Conservation (phyloP, 306 rosid genomes). For the Dalbergia cochinchinensis region DNA sequence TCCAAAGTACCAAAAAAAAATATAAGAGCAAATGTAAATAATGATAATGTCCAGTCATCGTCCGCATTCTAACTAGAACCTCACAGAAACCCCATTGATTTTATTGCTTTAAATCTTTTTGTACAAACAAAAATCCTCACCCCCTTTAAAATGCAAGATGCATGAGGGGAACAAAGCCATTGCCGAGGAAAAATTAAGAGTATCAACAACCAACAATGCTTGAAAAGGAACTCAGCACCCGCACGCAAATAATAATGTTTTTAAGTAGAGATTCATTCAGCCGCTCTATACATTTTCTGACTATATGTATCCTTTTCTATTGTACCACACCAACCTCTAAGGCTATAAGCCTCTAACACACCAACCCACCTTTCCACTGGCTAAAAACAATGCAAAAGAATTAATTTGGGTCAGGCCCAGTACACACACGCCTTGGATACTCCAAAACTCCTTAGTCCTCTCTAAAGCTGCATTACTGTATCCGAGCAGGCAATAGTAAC, state of each 20-base stretch:
- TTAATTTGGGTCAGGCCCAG: conserved; percentile 38
- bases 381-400: conserved; percentile 41
- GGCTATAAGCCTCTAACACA: conserved; percentile 36
- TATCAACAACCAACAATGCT: conserved; percentile 1
- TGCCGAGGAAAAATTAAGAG: background rate
- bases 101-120: conserved; percentile 42
- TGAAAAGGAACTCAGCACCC: conserved; percentile 26
- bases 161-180: background rate
- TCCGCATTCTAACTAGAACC: conserved; percentile 8
- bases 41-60: background rate
- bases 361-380: conserved; percentile 28
- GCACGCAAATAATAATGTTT: conserved; percentile 29
- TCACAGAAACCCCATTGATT: conserved; percentile 26
- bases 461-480: conserved; percentile 38
- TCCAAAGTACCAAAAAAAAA: too few species aligned
- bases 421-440: conserved; percentile 23
- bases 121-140: conserved; percentile 15
- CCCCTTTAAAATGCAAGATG: conserved; percentile 28
- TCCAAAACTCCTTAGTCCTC: conserved; percentile 52
- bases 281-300: conserved; percentile 58
- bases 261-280: conserved; percentile 39
- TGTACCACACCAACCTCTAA: conserved; percentile 43
- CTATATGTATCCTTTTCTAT: conserved; percentile 48
- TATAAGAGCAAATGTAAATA: background rate
- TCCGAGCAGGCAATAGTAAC: conserved; percentile 41